phyloP scores from a whole-genome alignment of 257 asterid genomes.

The Plantago elongata region DNA sequence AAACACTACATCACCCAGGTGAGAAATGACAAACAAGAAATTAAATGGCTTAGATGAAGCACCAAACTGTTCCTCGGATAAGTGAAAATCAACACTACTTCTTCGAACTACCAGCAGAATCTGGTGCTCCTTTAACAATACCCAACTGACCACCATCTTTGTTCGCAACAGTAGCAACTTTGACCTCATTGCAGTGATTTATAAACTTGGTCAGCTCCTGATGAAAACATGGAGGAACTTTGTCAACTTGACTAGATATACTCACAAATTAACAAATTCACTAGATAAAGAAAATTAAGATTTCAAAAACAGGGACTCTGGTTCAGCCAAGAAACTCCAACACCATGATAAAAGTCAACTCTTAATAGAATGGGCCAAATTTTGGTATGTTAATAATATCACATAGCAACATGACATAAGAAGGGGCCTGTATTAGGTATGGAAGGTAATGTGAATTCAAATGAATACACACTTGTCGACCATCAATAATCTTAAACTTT shows the following conservation, averaged over 20 bases:
- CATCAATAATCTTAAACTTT: too few species aligned
- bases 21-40: neutral
- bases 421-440: too few species aligned
- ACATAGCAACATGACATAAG: too few species aligned
- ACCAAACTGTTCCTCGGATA: constrained; percentile 10
- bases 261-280: neutral
- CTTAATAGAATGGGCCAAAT: too few species aligned
- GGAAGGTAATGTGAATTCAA: too few species aligned
- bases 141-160: constrained; percentile 89
- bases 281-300: neutral
- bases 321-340: neutral
- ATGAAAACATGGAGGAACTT: neutral
- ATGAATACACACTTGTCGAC: too few species aligned
- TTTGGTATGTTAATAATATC: too few species aligned
- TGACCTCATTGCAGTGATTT: constrained; percentile 45
- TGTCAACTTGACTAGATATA: neutral
- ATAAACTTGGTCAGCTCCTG: constrained; percentile 53
- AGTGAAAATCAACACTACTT: constrained; percentile 24
- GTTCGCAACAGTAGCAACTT: constrained; percentile 76
- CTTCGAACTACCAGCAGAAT: constrained; percentile 47
- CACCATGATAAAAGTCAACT: too few species aligned
- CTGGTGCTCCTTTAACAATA: constrained; percentile 47
- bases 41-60: neutral
- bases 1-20: too few species aligned
- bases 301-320: neutral